Evolutionary conservation across 169 alveolate species (phyloP).

Genomic region (Perkinsus chesapeaki): DNA sequence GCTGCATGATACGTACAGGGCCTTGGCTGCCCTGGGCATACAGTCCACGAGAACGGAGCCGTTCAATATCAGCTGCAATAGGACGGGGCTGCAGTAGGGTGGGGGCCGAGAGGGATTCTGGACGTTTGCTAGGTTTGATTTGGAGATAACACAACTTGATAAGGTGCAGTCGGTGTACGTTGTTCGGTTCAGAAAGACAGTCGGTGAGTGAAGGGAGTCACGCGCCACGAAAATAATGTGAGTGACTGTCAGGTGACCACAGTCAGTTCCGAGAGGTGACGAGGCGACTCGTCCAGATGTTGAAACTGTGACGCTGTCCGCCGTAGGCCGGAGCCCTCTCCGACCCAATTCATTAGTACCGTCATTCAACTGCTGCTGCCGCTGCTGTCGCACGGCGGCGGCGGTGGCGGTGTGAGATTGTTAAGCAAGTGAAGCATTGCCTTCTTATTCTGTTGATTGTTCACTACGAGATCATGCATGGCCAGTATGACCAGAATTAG

Average conservation of each 20-base stretch:
- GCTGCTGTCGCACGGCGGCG: neutral
- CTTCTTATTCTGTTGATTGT: no score
- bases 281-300: neutral
- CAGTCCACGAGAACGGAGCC: neutral
- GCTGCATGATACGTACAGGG: neutral
- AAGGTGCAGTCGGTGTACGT: neutral
- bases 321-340: neutral
- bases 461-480: neutral
- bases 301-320: neutral
- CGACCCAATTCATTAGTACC: neutral
- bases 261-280: neutral
- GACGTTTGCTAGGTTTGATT: neutral
- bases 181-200: neutral
- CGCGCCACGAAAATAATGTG: neutral
- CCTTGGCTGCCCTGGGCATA: neutral
- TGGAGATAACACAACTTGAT: neutral
- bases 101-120: neutral
- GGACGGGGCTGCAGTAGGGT: neutral
- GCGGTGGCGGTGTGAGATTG: neutral
- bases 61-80: neutral
- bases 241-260: neutral
- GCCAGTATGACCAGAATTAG: neutral
- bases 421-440: neutral
- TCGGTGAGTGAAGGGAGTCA: neutral
- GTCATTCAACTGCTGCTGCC: neutral